Evolutionary conservation across 306 rosid species (phyloP).

Genomic region (Leucaena leucocephala): DNA sequence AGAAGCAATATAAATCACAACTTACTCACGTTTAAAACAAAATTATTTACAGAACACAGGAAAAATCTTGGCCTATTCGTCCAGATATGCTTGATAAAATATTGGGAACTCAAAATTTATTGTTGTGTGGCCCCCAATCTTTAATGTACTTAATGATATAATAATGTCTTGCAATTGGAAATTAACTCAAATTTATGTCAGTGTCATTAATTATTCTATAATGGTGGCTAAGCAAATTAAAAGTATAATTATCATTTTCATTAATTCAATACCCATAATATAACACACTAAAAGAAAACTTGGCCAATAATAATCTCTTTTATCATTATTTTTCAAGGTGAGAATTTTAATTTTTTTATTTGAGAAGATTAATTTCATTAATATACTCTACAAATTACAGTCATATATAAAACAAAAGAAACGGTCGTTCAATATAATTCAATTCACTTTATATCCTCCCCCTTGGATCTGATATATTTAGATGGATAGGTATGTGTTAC

Average conservation of each 20-base stretch:
- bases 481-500: neutral
- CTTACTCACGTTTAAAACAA: no score
- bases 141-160: conserved; percentile 38
- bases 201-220: conserved; percentile 23
- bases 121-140: neutral
- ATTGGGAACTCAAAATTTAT: neutral
- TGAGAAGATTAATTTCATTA: neutral
- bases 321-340: neutral
- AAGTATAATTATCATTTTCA: neutral
- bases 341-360: neutral
- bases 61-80: neutral
- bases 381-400: neutral
- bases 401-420: neutral
- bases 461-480: no score
- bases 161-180: conserved; percentile 30
- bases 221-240: neutral
- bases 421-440: neutral
- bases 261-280: conserved; percentile 4
- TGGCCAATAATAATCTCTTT: neutral
- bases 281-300: neutral
- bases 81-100: neutral
- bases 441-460: neutral
- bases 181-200: conserved; percentile 38
- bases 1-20: no score
- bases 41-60: neutral